phyloP scores from a whole-genome alignment of 148 eudicot genomes.

The Camellia lanceoleosa region DNA sequence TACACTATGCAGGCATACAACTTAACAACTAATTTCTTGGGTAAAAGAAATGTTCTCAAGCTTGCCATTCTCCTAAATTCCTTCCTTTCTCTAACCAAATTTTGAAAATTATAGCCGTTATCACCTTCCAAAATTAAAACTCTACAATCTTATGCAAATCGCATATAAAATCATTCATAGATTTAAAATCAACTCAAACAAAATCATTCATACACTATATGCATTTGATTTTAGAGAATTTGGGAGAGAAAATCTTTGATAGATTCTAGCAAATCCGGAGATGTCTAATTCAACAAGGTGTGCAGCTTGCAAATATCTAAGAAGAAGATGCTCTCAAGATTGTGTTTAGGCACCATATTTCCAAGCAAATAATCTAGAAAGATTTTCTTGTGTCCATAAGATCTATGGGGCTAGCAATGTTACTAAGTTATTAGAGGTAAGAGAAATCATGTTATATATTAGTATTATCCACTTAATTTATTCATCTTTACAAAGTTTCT shows the following conservation, averaged over 20 bases:
- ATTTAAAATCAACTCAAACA: neutral
- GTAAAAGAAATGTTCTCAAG: neutral
- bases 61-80: neutral
- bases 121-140: conserved; percentile 14
- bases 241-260: conserved; percentile 8
- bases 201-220: conserved; percentile 1
- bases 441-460: neutral
- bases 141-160: neutral
- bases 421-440: conserved; percentile 44
- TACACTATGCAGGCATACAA: too few species aligned
- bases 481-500: neutral
- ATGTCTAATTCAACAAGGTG: conserved; percentile 45
- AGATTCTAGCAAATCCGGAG: conserved; percentile 13
- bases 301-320: conserved; percentile 47
- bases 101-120: conserved; percentile 17
- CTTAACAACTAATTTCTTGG: neutral
- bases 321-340: conserved; percentile 48
- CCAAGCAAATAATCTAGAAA: conserved; percentile 31
- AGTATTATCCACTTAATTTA: neutral
- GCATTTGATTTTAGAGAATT: neutral
- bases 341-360: conserved; percentile 41
- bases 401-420: conserved; percentile 50
- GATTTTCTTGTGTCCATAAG: conserved; percentile 43
- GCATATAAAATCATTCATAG: conserved; percentile 5
- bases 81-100: neutral